phyloP scores from a whole-genome alignment of 2,329 filamentous ascomycete genomes.

The Chalara sp. region DNA sequence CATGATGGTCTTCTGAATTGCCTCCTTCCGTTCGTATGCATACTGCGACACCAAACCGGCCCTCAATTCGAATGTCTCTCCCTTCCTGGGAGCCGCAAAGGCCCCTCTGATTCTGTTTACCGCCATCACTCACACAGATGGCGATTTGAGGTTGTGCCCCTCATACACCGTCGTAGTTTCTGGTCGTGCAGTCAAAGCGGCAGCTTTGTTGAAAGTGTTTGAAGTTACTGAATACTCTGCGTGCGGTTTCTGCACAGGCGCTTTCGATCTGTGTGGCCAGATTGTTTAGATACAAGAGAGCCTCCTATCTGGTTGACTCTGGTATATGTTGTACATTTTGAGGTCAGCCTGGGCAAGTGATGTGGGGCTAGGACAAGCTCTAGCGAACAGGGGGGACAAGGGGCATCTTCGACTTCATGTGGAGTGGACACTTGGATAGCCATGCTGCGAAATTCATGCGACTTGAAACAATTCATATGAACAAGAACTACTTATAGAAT shows the following conservation, averaged over 20 bases:
- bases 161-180: conserved; percentile 25
- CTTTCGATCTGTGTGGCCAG: too few species aligned
- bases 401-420: too few species aligned
- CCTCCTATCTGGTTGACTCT: too few species aligned
- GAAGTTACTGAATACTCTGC: too few species aligned
- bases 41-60: conserved; percentile 96
- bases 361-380: too few species aligned
- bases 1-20: conserved; percentile 99
- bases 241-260: too few species aligned
- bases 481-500: conserved; percentile 8
- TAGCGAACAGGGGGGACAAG: too few species aligned
- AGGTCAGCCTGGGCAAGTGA: too few species aligned
- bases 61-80: conserved; percentile 95
- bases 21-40: conserved; percentile 97
- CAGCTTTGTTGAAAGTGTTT: too few species aligned
- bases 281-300: too few species aligned
- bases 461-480: conserved; percentile 13
- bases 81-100: conserved; percentile 88
- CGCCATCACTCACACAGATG: conserved; percentile 58
- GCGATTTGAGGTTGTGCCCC: conserved; percentile 29
- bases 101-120: conserved; percentile 94
- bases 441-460: conserved; percentile 12
- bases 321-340: too few species aligned
- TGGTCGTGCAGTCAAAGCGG: neutral
- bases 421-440: neutral